These are phyloP conservation scores for Trichocladium uniseriatum DNA, from an alignment of 495 filamentous ascomycete genomes.

Conservation along the genomic window DNA sequence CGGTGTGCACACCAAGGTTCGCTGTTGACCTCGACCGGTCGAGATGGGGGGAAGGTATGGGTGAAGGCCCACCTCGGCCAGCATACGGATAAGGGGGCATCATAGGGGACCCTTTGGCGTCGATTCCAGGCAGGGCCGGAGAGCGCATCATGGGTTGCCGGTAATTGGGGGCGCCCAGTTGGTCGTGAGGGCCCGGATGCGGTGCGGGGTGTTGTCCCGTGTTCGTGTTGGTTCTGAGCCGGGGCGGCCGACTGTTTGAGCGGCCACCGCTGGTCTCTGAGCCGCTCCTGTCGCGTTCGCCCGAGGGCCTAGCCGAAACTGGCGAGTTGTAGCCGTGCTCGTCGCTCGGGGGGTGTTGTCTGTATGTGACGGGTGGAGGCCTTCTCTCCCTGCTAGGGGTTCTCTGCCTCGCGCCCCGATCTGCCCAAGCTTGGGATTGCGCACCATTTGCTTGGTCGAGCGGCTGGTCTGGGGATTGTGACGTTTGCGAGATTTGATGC, in stretches of 20 bases:
- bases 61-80: slow-evolving; percentile 24
- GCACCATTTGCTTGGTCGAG: slow-evolving; percentile 14
- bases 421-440: slow-evolving; percentile 23
- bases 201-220: not conserved
- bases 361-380: slow-evolving; percentile 34
- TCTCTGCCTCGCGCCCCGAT: slow-evolving; percentile 25
- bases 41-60: slow-evolving; percentile 19
- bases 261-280: slow-evolving; percentile 47
- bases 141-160: slow-evolving; percentile 31
- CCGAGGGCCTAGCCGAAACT: slow-evolving; percentile 20
- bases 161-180: slow-evolving; percentile 22
- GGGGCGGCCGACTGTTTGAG: slow-evolving; percentile 40
- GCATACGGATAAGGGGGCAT: slow-evolving; percentile 42
- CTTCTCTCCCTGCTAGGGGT: slow-evolving; percentile 39
- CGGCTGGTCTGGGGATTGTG: slow-evolving; percentile 14
- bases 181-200: slow-evolving; percentile 35
- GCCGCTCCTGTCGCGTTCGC: slow-evolving; percentile 50
- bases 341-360: slow-evolving; percentile 32
- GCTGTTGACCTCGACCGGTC: slow-evolving; percentile 22
- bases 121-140: slow-evolving; percentile 35
- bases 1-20: slow-evolving; percentile 26
- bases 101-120: slow-evolving; percentile 35
- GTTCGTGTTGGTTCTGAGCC: slow-evolving; percentile 29
- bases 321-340: slow-evolving; percentile 25
- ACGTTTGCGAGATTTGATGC: slow-evolving; percentile 22